Base-by-base conservation (phyloP, 345 rosid species). In the Acer campestre region DNA sequence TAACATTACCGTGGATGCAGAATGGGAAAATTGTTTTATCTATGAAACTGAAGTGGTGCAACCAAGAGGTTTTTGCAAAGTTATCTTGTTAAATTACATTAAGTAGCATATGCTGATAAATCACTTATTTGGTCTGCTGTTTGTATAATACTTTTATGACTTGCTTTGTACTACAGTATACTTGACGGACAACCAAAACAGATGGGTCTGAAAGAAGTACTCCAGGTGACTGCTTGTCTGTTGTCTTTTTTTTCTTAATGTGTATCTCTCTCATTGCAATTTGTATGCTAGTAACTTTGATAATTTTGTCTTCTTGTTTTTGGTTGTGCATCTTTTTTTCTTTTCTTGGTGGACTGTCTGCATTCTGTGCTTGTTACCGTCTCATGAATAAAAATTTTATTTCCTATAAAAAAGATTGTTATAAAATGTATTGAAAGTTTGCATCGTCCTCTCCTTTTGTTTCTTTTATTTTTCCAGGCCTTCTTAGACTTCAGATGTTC, bases 401-500 rank as follows among this genome's bases (percentile, higher is more conserved):
- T 4, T 59, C 63, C 63, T 20, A 59, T 59, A 42, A 6, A 7
- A 58, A 58, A n/a, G 62, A 6, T 58, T 58, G 49, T 58, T 31
- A 71, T 14, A 53, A 62, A 74, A 35, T 74, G 38, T 23, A 18
- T 48, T 38, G 31, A 23, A 29, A 22, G 0, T 75, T 38, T 48
- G 10, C 31, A 13, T 18, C 35, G 59, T 25, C 14, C 35, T 68
- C 29, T 51, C 14, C 51, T 38, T 25, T 78, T 18, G 63, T 29
- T 22, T 49, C 65, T 68, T 74, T 51, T 13, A 44, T 46, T 67
- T 61, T 79, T 64, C 61, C 78, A 93, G 98, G 96, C 94, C 58
- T 95, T 95, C 86, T 83, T 95, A 76, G 95, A 95, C 31, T 95
- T 95, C 80, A 88, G 99, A 83, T 95, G 97, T 81, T 89, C 97